Evolutionary conservation across 1,139 yeast genomes (phyloP).

Genomic region (Blastobotrys petasosporus): DNA sequence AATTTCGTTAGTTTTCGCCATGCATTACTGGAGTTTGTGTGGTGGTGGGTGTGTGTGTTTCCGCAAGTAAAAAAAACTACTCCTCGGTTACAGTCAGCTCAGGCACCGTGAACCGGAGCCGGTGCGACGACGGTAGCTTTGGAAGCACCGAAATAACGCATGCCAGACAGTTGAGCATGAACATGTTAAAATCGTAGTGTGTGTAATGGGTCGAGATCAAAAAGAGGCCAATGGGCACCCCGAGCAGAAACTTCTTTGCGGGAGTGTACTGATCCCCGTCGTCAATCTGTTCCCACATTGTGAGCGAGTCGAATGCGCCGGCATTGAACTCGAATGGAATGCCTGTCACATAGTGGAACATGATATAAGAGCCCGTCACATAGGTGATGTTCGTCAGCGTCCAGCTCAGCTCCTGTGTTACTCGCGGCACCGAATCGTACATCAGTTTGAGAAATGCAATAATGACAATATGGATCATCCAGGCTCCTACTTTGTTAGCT

Average conservation of each 20-base stretch:
- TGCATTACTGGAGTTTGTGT: background rate
- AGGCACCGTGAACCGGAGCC: conserved; percentile 35
- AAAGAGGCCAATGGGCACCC: conserved; percentile 85
- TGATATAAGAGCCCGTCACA: conserved; percentile 84
- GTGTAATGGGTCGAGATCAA: conserved; percentile 87
- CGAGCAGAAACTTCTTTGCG: conserved; percentile 82
- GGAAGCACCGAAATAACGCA: conserved; percentile 84
- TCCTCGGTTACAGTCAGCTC: conserved; percentile 17
- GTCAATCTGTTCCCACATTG: conserved; percentile 99
- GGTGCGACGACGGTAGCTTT: conserved; percentile 58
- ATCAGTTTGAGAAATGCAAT: conserved; percentile 67
- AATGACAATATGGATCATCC: conserved; percentile 86
- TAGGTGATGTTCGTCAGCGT: conserved; percentile 86
- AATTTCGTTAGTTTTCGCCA: background rate
- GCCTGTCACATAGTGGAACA: conserved; percentile 96
- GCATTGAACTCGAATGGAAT: conserved; percentile 95
- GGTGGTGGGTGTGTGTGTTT: background rate
- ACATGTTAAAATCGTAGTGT: conserved; percentile 72
- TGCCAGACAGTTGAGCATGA: conserved; percentile 70
- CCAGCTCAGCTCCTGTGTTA: conserved; percentile 85
- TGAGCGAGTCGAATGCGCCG: conserved; percentile 92
- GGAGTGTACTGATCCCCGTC: conserved; percentile 97
- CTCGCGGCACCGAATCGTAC: conserved; percentile 70
- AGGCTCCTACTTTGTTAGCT: conserved; percentile 47
- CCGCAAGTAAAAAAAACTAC: background rate